Conservation (phyloP, 192 early-diverging fungal genomes). For the Backusella parvicylindrica region DNA sequence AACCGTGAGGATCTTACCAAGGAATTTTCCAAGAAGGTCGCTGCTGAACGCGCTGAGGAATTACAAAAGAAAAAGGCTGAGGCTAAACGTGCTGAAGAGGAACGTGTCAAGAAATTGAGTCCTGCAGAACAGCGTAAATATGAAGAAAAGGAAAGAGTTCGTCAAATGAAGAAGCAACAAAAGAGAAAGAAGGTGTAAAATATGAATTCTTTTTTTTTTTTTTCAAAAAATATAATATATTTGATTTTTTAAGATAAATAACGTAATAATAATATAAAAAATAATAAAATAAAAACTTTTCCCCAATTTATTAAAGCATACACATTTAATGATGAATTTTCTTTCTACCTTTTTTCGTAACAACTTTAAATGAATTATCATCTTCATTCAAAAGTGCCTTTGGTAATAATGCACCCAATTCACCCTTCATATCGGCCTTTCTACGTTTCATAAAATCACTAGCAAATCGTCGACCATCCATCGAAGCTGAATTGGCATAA, state of each 20-base stretch:
- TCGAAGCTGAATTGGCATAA: slow-evolving; percentile 61
- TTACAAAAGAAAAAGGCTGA: slow-evolving; percentile 63
- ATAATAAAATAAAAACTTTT: neutral
- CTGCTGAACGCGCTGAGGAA: slow-evolving; percentile 67
- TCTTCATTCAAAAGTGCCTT: neutral
- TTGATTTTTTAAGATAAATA: neutral
- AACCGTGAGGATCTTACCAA: slow-evolving; percentile 61
- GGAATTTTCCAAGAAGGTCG: slow-evolving; percentile 56
- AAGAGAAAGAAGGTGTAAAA: slow-evolving; percentile 43
- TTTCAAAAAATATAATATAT: neutral
- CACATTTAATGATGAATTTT: neutral
- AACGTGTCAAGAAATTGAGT: slow-evolving; percentile 62
- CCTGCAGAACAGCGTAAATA: slow-evolving; percentile 82
- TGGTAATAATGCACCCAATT: slow-evolving; percentile 21
- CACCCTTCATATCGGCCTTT: slow-evolving; percentile 55
- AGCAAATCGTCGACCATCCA: slow-evolving; percentile 76
- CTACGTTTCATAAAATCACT: slow-evolving; percentile 72
- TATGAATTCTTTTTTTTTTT: neutral
- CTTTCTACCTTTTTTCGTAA: slow-evolving; percentile 23
- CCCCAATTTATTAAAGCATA: neutral
- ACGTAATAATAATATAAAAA: neutral
- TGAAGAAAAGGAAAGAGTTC: slow-evolving; percentile 78
- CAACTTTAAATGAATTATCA: slow-evolving; percentile 16
- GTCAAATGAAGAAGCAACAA: slow-evolving; percentile 65
- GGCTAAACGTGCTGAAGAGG: slow-evolving; percentile 63